These are phyloP conservation scores for Brassica rapa DNA, from an alignment of 345 rosid genomes.

Conservation along the genomic window DNA sequence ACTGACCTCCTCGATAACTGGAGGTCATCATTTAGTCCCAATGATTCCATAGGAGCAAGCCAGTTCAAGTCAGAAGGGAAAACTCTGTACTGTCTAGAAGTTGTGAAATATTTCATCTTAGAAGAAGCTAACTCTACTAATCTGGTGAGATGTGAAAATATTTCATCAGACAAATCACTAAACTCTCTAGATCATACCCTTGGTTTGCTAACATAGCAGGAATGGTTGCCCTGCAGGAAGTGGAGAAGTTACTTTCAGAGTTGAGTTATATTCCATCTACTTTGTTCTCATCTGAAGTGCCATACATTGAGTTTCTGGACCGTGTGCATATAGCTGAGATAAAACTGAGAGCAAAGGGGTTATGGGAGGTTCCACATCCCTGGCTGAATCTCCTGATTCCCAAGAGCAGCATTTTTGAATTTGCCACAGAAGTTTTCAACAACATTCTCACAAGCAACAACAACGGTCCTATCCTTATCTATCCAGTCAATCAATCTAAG, in stretches of 20 bases:
- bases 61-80: slow-evolving; percentile 73
- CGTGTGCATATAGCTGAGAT: slow-evolving; percentile 73
- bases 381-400: slow-evolving; percentile 93
- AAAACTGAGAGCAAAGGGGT: slow-evolving; percentile 70
- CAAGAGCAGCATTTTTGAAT: slow-evolving; percentile 55
- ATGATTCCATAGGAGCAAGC: slow-evolving; percentile 67
- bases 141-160: slow-evolving; percentile 50
- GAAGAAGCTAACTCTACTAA: slow-evolving; percentile 46
- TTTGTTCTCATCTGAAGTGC: slow-evolving; percentile 65
- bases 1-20: slow-evolving; percentile 74
- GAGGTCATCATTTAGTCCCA: slow-evolving; percentile 81
- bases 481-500: slow-evolving; percentile 84
- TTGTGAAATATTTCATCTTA: slow-evolving; percentile 69
- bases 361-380: slow-evolving; percentile 99
- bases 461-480: slow-evolving; percentile 91
- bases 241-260: slow-evolving; percentile 55
- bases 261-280: slow-evolving; percentile 71
- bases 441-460: slow-evolving; percentile 60
- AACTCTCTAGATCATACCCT: not conserved
- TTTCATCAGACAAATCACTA: not conserved
- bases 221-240: slow-evolving; percentile 52
- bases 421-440: slow-evolving; percentile 67
- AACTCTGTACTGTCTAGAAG: slow-evolving; percentile 82
- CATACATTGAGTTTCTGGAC: slow-evolving; percentile 77
- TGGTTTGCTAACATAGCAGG: slow-evolving; percentile 24